Evolutionary conservation across 2,329 filamentous ascomycete species (phyloP).

Genomic region (Exophiala sideris): DNA sequence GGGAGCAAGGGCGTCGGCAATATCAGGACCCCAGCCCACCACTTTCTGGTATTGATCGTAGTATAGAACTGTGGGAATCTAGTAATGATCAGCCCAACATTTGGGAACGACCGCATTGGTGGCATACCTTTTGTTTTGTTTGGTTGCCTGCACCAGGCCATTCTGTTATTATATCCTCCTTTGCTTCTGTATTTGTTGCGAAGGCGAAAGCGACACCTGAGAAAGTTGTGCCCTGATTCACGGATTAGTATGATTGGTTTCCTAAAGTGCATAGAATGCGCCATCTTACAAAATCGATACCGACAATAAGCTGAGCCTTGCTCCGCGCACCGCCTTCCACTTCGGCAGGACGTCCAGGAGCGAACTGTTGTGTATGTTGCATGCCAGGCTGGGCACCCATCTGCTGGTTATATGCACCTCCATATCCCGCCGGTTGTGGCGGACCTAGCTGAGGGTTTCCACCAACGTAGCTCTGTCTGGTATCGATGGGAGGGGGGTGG

Average conservation of each 20-base stretch:
- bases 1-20: constrained; percentile 90
- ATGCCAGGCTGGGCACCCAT: constrained; percentile 25
- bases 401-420: constrained; percentile 32
- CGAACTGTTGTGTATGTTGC: constrained; percentile 33
- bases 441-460: constrained; percentile 39
- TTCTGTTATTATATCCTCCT: constrained; percentile 98
- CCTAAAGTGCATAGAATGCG: background rate
- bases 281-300: constrained; percentile 87
- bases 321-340: constrained; percentile 84
- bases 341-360: constrained; percentile 51
- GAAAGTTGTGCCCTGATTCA: constrained; percentile 81
- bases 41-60: constrained; percentile 99
- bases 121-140: constrained; percentile 89
- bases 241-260: background rate
- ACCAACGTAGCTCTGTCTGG: constrained; percentile 50
- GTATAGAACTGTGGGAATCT: constrained; percentile 99
- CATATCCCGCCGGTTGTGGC: constrained; percentile 43
- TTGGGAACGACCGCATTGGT: background rate
- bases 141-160: constrained; percentile 97
- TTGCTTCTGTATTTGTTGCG: constrained; percentile 93
- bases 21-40: constrained; percentile 98
- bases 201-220: constrained; percentile 92
- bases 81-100: constrained; percentile 9
- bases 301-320: constrained; percentile 96
- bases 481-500: constrained; percentile 54